phyloP scores from a whole-genome alignment of 1,284 basidiomycete genomes.

The Cystobasidium sp. region DNA sequence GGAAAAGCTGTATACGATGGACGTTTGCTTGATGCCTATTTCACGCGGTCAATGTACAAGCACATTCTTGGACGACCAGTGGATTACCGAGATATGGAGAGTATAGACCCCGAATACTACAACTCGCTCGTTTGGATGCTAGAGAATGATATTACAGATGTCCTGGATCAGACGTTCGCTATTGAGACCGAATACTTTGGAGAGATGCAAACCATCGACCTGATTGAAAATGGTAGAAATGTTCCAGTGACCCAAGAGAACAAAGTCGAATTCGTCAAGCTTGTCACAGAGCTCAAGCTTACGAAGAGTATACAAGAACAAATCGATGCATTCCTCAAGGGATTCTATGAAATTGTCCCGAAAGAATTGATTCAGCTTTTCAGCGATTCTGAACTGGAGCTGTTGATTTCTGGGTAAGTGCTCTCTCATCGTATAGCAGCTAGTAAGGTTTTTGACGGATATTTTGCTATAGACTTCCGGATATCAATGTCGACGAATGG shows the following conservation, averaged over 20 bases:
- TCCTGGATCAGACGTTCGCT: conserved; percentile 82
- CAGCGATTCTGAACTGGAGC: conserved; percentile 95
- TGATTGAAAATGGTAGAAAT: conserved; percentile 80
- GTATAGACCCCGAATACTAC: conserved; percentile 95
- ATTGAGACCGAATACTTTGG: conserved; percentile 95
- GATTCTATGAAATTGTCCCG: conserved; percentile 95
- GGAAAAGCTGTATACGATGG: conserved; percentile 96
- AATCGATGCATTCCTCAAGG: conserved; percentile 77
- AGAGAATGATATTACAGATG: conserved; percentile 80
- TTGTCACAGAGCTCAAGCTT: conserved; percentile 86
- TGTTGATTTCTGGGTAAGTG: conserved; percentile 56
- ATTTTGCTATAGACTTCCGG: conserved; percentile 86
- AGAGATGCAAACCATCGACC: conserved; percentile 77
- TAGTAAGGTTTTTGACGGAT: conserved; percentile 46
- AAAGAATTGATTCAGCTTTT: conserved; percentile 80
- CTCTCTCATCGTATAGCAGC: not conserved
- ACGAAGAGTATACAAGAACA: conserved; percentile 96
- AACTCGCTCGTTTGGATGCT: conserved; percentile 89
- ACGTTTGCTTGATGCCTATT: conserved; percentile 95
- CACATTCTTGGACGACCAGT: conserved; percentile 89
- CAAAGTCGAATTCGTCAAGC: conserved; percentile 93
- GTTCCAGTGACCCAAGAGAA: conserved; percentile 92
- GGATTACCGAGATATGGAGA: conserved; percentile 91
- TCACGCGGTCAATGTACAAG: conserved; percentile 90
- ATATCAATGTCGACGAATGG: conserved; percentile 98